Base-by-base conservation (phyloP, 345 rosid species). In the Leavenworthia alabamica region DNA sequence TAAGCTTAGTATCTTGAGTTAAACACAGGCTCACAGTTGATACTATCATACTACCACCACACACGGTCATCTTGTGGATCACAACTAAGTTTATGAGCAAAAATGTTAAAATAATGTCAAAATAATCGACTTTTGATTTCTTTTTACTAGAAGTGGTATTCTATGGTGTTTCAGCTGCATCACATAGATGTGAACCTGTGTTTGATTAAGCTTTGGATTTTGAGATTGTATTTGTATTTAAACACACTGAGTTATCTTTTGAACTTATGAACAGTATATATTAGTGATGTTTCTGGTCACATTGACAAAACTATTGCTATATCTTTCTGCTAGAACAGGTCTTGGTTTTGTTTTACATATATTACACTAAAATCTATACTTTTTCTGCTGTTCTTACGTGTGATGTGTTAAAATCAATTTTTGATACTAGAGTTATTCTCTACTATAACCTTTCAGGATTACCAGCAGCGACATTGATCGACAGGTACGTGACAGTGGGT, bases 401-500 rank as follows among this genome's bases (percentile, higher is more conserved):
- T 35, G 48, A 52, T 43, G 15, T 50, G 24, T 17, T 35, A 2
- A 19, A n/a, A 4, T 35, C 49, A 19, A 12, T 10, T 3, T 45
- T 15, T 70, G 68, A 56, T 29, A 19, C 12, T 8, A 9, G 2
- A 14, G 27, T 53, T 53, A 44, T 28, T 44, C 16, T 43, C 17
- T 33, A 7, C 64, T 72, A 7, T 11, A 6, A 64, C 16, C 27
- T 74, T 41, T 29, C 86, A 93, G 97, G 99, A 67, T 78, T 93
- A 68, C 99, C 97, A 5, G 99, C 99, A 0, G 87, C 80, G 67
- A 93, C 97, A 60, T 69, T 75, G 42, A 80, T 89, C 22, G 97
- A 93, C 61, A 85, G 97, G 75, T 93, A 71, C 16, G 99, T 93
- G 69, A 93, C 96, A 19, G 70, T 93, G 24, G 97, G 99, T 67